phyloP scores from a whole-genome alignment of 2,329 filamentous ascomycete species.

The Clonostachys rhizophaga region DNA sequence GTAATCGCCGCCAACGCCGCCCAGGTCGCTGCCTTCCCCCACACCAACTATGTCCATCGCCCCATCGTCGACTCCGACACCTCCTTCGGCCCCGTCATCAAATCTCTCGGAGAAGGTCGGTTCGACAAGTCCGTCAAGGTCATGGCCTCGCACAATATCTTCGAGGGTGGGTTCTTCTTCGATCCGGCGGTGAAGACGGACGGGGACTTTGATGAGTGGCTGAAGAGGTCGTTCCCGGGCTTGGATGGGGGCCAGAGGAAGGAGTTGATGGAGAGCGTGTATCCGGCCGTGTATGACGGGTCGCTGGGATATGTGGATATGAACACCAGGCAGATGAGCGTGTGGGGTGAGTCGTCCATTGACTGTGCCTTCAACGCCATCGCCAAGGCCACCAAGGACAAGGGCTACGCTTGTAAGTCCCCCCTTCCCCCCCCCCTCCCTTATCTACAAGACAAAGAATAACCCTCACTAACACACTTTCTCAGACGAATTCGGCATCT shows the following conservation, averaged over 20 bases:
- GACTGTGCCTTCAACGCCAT: not conserved
- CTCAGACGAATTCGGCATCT: constrained; percentile 5
- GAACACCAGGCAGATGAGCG: constrained; percentile 3
- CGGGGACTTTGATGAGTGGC: constrained; percentile 3
- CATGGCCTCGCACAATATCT: constrained; percentile 3
- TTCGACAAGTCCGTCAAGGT: constrained; percentile 6
- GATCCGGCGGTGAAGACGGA: constrained; percentile 4
- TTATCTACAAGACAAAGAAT: not conserved
- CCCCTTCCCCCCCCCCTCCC: too few relatives aligned
- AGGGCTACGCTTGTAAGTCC: constrained; percentile 6
- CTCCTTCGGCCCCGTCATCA: not conserved
- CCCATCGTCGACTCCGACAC: constrained; percentile 1
- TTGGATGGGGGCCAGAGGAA: not conserved
- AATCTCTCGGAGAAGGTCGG: not conserved
- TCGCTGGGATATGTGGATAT: constrained; percentile 3
- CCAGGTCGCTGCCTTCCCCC: constrained; percentile 3
- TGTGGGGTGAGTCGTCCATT: constrained; percentile 3
- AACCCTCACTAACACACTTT: not conserved
- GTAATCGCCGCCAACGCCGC: constrained; percentile 5
- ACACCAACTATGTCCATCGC: constrained; percentile 2
- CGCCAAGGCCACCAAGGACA: constrained; percentile 1
- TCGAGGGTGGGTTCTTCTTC: constrained; percentile 7
- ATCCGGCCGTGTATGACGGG: constrained; percentile 5
- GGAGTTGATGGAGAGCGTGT: constrained; percentile 3
- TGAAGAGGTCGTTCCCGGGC: constrained; percentile 2